Evolutionary conservation across 768 basidiomycete species (phyloP).

Genomic region (Kwoniella sp.): DNA sequence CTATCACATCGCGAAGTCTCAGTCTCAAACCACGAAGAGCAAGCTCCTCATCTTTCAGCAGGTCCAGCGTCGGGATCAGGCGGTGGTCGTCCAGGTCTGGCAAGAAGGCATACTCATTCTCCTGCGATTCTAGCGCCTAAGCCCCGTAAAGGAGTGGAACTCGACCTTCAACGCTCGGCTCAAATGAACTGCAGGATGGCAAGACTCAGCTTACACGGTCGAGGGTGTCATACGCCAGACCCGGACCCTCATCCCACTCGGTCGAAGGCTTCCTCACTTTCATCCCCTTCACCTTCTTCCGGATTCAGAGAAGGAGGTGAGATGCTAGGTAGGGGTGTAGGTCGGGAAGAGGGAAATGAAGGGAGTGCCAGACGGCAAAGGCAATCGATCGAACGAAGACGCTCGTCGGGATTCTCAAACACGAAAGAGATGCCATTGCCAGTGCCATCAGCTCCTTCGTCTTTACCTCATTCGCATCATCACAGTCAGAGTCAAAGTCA

Average conservation of each 20-base stretch:
- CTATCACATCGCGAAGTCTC: background rate
- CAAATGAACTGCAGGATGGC: conserved; percentile 21
- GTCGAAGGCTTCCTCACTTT: no score
- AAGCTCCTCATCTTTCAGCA: background rate
- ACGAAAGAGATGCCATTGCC: background rate
- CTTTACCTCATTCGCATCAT: background rate
- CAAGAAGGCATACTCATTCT: conserved; percentile 12
- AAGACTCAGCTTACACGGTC: conserved; percentile 13
- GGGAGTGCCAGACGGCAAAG: background rate
- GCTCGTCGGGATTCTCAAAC: background rate
- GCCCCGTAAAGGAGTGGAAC: background rate
- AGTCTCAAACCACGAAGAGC: background rate
- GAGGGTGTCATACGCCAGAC: conserved; percentile 9
- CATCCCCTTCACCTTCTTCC: no score
- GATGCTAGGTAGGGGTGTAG: no score
- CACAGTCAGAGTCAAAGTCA: background rate
- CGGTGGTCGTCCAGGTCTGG: background rate
- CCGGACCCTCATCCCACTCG: background rate
- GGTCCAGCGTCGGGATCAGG: background rate
- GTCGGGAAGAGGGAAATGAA: background rate
- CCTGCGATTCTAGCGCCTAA: conserved; percentile 1
- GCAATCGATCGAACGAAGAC: background rate
- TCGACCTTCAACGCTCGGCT: conserved; percentile 12
- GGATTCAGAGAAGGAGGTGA: no score
- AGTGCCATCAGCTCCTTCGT: background rate